These are phyloP conservation scores for Podospora anserina DNA, from an alignment of 495 filamentous ascomycete species.

Conservation along the genomic window DNA sequence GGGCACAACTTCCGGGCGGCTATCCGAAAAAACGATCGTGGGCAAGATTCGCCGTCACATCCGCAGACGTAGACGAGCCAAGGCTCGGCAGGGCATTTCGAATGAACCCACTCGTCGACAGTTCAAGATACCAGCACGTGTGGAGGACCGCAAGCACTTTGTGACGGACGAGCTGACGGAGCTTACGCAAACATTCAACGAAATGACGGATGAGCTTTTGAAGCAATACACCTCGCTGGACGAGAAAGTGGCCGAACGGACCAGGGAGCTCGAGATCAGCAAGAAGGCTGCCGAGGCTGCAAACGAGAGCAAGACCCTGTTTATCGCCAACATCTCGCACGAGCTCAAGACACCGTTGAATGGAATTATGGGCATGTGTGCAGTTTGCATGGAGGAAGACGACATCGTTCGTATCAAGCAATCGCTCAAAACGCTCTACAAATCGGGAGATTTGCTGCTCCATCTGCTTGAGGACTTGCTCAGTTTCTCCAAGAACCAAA, in stretches of 20 bases:
- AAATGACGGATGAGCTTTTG: slow-evolving; percentile 86
- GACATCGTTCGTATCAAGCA: slow-evolving; percentile 72
- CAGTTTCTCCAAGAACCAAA: slow-evolving; percentile 91
- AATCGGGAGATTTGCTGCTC: slow-evolving; percentile 81
- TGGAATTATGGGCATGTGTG: slow-evolving; percentile 89
- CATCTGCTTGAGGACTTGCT: slow-evolving; percentile 88
- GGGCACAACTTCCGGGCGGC: slow-evolving; percentile 36
- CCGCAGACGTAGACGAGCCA: slow-evolving; percentile 24
- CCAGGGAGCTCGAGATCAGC: slow-evolving; percentile 77
- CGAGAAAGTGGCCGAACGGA: slow-evolving; percentile 78
- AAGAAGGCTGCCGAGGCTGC: slow-evolving; percentile 89
- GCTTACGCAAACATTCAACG: slow-evolving; percentile 82
- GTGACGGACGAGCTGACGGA: slow-evolving; percentile 87
- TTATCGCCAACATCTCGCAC: slow-evolving; percentile 95
- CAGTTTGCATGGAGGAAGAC: slow-evolving; percentile 86
- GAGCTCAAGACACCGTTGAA: slow-evolving; percentile 91
- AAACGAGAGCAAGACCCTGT: slow-evolving; percentile 91
- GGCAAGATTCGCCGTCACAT: slow-evolving; percentile 37
- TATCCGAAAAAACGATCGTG: slow-evolving; percentile 38
- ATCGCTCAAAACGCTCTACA: slow-evolving; percentile 80
- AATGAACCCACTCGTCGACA: slow-evolving; percentile 49
- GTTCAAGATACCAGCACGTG: slow-evolving; percentile 81
- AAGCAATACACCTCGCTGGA: slow-evolving; percentile 82
- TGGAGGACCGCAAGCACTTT: slow-evolving; percentile 67
- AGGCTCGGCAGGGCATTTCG: slow-evolving; percentile 34